Conservation (phyloP, 768 basidiomycete genomes). For the Roridomyces roridus region DNA sequence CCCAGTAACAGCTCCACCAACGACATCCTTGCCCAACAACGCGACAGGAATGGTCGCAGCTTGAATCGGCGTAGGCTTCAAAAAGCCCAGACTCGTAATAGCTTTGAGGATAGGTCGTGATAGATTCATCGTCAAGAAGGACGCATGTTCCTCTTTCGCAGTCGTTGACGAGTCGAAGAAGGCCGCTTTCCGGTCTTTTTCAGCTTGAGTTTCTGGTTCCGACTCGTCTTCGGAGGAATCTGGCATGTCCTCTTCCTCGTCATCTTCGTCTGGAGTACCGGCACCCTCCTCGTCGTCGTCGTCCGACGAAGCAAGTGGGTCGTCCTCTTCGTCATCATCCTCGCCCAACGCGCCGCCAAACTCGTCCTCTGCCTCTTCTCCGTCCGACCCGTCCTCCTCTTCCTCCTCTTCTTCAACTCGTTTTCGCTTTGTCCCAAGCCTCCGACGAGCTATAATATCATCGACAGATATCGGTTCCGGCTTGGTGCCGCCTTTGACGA, state of each 20-base stretch:
- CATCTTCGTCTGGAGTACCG: constrained; percentile 27
- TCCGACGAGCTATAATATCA: constrained; percentile 86
- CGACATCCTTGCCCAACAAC: constrained; percentile 92
- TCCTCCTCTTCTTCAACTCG: constrained; percentile 48
- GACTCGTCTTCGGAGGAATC: constrained; percentile 35
- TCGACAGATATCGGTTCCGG: constrained; percentile 87
- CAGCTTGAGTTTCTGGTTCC: constrained; percentile 64
- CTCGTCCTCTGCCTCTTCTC: constrained; percentile 34
- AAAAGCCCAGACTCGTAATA: constrained; percentile 80
- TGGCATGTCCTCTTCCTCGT: constrained; percentile 22
- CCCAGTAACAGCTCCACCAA: constrained; percentile 95
- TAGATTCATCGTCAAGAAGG: constrained; percentile 93
- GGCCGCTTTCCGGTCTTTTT: constrained; percentile 82
- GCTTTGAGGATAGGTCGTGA: constrained; percentile 94
- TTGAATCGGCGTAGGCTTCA: constrained; percentile 94
- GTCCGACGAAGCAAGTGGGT: constrained; percentile 34
- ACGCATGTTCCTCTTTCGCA: constrained; percentile 62
- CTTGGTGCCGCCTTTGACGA: constrained; percentile 67
- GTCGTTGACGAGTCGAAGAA: constrained; percentile 77
- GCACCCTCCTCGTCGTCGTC: constrained; percentile 31
- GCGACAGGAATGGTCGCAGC: constrained; percentile 93
- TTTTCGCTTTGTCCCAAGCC: constrained; percentile 70
- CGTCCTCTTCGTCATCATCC: constrained; percentile 37
- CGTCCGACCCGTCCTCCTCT: constrained; percentile 43
- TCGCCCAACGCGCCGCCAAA: constrained; percentile 31